Percentiles rank a stretch among this genome's conserved stretches.
Evolutionary conservation across 176 grass and related monocot genomes (phyloP).

Genomic region (bread wheat (Triticum aestivum)): DNA sequence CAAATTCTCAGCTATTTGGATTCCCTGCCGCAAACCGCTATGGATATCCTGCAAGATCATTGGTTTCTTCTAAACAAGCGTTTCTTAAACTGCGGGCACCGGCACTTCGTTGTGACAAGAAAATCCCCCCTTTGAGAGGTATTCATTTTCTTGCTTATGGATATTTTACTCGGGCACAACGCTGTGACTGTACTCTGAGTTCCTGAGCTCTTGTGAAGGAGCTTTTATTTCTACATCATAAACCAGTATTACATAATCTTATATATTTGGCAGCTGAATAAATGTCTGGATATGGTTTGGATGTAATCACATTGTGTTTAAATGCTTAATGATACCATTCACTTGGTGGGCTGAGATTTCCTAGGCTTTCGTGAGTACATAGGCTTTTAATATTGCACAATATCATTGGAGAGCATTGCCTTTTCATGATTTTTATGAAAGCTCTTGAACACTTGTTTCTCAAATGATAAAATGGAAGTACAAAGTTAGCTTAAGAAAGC

Average conservation of each 20-base stretch:
- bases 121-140: constrained; percentile 33
- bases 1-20: constrained; percentile 26
- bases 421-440: neutral
- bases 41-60: constrained; percentile 2
- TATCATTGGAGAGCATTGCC: neutral
- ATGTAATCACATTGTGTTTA: neutral
- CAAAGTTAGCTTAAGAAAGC: neutral
- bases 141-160: neutral
- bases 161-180: neutral
- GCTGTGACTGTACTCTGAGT: neutral
- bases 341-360: neutral
- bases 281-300: neutral
- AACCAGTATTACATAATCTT: neutral
- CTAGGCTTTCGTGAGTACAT: neutral
- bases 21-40: neutral
- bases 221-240: neutral
- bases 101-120: constrained; percentile 23
- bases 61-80: neutral
- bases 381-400: neutral
- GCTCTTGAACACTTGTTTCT: constrained; percentile 7
- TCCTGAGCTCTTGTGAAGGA: neutral
- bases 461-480: neutral
- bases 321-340: neutral
- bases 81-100: constrained; percentile 30
- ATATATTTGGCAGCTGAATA: constrained; percentile 9